These are phyloP conservation scores for Zygoascus biomembranicola DNA, from an alignment of 805 yeast species.

Conservation along the genomic window DNA sequence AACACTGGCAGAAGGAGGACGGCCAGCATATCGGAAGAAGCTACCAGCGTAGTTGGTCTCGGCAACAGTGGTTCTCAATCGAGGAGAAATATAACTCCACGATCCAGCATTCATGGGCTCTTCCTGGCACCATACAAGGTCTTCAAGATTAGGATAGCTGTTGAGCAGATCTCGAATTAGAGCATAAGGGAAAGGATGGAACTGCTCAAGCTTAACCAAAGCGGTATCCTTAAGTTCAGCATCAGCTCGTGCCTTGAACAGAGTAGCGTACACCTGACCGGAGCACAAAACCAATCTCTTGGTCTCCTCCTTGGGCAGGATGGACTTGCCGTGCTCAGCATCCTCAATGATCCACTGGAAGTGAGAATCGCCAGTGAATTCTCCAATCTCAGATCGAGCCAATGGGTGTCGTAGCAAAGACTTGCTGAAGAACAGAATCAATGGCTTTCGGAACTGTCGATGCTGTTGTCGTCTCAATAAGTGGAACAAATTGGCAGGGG, in stretches of 20 bases:
- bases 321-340: slow-evolving; percentile 69
- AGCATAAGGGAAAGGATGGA: slow-evolving; percentile 98
- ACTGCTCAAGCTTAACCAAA: slow-evolving; percentile 80
- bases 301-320: slow-evolving; percentile 71
- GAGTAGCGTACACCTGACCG: slow-evolving; percentile 93
- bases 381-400: slow-evolving; percentile 77
- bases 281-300: slow-evolving; percentile 76
- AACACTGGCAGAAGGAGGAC: slow-evolving; percentile 96
- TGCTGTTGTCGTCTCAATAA: slow-evolving; percentile 97
- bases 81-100: slow-evolving; percentile 73
- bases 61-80: slow-evolving; percentile 65
- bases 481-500: slow-evolving; percentile 96
- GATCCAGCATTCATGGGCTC: slow-evolving; percentile 98
- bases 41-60: slow-evolving; percentile 64
- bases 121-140: slow-evolving; percentile 95
- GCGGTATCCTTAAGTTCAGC: slow-evolving; percentile 78
- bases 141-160: slow-evolving; percentile 73
- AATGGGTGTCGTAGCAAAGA: slow-evolving; percentile 93
- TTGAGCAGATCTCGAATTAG: slow-evolving; percentile 80
- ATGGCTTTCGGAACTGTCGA: slow-evolving; percentile 88
- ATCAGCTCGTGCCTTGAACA: slow-evolving; percentile 79
- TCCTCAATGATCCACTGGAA: slow-evolving; percentile 97
- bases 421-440: slow-evolving; percentile 83
- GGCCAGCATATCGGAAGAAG: slow-evolving; percentile 80
- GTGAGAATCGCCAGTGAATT: slow-evolving; percentile 84